phyloP scores from a whole-genome alignment of 2,329 filamentous ascomycete genomes.

The Eutypella sp. region DNA sequence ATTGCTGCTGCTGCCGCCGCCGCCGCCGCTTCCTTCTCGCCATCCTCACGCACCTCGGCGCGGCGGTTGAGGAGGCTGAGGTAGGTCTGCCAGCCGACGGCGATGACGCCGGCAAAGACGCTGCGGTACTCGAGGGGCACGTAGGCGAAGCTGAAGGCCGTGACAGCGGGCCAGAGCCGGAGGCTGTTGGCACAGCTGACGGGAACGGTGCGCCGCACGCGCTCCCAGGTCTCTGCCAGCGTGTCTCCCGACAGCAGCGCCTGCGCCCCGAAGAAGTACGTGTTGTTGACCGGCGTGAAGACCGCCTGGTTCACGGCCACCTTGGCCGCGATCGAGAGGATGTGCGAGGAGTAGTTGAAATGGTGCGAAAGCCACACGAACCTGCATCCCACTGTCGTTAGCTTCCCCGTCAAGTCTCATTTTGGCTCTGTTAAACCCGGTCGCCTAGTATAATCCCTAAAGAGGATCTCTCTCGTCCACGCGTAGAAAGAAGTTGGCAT shows the following conservation, averaged over 20 bases:
- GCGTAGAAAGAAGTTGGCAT: not conserved
- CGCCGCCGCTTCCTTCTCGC: not conserved
- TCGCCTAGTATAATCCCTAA: no score
- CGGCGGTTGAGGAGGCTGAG: slow-evolving; percentile 72
- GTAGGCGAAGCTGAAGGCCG: slow-evolving; percentile 82
- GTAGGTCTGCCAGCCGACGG: slow-evolving; percentile 91
- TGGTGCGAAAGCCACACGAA: slow-evolving; percentile 72
- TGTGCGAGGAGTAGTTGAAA: slow-evolving; percentile 78
- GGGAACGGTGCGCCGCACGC: slow-evolving; percentile 71
- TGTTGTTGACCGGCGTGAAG: slow-evolving; percentile 81
- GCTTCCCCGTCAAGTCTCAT: not conserved
- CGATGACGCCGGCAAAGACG: slow-evolving; percentile 73
- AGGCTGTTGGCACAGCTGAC: slow-evolving; percentile 71
- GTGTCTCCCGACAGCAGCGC: slow-evolving; percentile 67
- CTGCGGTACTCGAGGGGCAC: slow-evolving; percentile 73
- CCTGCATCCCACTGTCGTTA: slow-evolving; percentile 37
- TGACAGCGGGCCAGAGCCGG: slow-evolving; percentile 86
- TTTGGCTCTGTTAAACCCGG: no score
- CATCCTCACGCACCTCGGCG: slow-evolving; percentile 56
- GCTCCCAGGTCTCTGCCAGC: slow-evolving; percentile 59
- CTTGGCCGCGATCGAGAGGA: slow-evolving; percentile 68
- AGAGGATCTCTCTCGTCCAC: not conserved
- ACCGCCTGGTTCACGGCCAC: slow-evolving; percentile 72
- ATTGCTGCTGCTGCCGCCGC: not conserved
- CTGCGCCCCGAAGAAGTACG: slow-evolving; percentile 78